Evolutionary conservation across 2,329 filamentous ascomycete species (phyloP), one percentile per base, ranked within the genome.

Genomic region (Colletotrichum trifolii): DNA sequence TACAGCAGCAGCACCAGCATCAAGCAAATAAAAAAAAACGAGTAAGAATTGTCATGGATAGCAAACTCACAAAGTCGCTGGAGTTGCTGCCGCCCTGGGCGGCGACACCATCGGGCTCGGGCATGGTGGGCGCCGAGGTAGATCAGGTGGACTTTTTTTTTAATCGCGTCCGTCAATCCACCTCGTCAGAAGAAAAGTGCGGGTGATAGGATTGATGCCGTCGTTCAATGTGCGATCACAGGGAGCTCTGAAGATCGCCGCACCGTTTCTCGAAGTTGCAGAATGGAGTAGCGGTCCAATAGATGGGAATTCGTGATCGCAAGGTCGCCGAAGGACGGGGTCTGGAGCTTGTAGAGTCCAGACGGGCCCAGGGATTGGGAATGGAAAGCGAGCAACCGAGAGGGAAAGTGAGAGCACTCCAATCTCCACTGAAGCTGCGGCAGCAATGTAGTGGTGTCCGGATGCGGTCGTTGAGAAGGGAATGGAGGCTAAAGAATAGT

Each of bases 41-140:
- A 25, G 25, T 4, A 25, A 5, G 25, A 25, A 25, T 52, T 15
- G 45, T 60, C 56, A 11, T 5, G 12, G 13, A 15, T 52, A 43
- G 34, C 49, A 56, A 64, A 91, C 92, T 84, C 83, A 97, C 94
- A 86, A 97, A 97, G 83, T 97, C 94, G 85, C 94, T 97, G 68
- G 94, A 96, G 82, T 93, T 97, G 80, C 92, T 96, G 74, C 82
- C 81, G 68, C 81, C 81, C 70, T 73, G 79, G 71, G 75, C 76
- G 63, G 73, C 70, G 66, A 75, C 69, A 71, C 78, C 71, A 36
- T 80, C 78, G 72, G 68, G 71, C 69, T 80, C 78, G 48, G 75
- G 73, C 64, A 73, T 78, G 67, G 67, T 73, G 64, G 60, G 68
- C 71, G 48, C 60, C 69, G 57, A 57, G 48, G 17, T 38, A 11